A percentile compares a stretch with the other conserved stretches of the same genome.
Conservation (phyloP, 352 stramenopile species). For the Pythium aristosporum region DNA sequence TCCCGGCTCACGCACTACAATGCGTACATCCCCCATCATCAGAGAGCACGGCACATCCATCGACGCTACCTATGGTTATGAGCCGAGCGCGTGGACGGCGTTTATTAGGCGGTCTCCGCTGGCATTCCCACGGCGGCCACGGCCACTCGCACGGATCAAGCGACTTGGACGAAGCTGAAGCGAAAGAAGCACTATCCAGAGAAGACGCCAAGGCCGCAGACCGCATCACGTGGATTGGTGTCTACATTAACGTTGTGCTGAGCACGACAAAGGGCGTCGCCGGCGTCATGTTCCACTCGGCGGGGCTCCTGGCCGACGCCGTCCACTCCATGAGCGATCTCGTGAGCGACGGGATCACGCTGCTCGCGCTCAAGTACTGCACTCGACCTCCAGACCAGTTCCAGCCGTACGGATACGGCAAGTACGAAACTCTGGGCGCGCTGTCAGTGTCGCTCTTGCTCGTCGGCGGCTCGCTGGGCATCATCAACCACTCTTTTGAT, state of each 20-base stretch:
- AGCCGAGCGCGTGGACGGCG: background rate
- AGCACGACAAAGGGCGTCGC: slow-evolving; percentile 68
- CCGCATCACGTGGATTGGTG: slow-evolving; percentile 69
- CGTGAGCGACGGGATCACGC: slow-evolving; percentile 93
- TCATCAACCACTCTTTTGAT: slow-evolving; percentile 69
- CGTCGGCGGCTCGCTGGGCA: slow-evolving; percentile 59
- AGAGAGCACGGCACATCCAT: background rate
- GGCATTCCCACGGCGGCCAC: slow-evolving; percentile 24
- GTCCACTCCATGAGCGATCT: slow-evolving; percentile 94
- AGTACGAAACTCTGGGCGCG: slow-evolving; percentile 73
- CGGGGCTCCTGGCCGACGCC: slow-evolving; percentile 92
- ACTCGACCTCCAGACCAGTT: slow-evolving; percentile 89
- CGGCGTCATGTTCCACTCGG: slow-evolving; percentile 75
- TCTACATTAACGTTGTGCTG: slow-evolving; percentile 71
- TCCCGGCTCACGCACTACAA: background rate
- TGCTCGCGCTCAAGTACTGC: slow-evolving; percentile 89
- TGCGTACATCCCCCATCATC: background rate
- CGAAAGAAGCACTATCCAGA: slow-evolving; percentile 29
- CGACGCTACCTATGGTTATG: background rate
- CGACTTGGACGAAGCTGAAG: slow-evolving; percentile 22
- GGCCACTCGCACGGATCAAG: slow-evolving; percentile 29
- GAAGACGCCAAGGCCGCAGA: slow-evolving; percentile 45
- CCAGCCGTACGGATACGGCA: slow-evolving; percentile 81
- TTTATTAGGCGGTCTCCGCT: background rate
- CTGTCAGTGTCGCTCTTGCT: slow-evolving; percentile 64